A percentile compares a stretch with the other conserved stretches of the same genome.
Conservation (phyloP, 129 eudicot genomes). For the Escallonia herrerae region DNA sequence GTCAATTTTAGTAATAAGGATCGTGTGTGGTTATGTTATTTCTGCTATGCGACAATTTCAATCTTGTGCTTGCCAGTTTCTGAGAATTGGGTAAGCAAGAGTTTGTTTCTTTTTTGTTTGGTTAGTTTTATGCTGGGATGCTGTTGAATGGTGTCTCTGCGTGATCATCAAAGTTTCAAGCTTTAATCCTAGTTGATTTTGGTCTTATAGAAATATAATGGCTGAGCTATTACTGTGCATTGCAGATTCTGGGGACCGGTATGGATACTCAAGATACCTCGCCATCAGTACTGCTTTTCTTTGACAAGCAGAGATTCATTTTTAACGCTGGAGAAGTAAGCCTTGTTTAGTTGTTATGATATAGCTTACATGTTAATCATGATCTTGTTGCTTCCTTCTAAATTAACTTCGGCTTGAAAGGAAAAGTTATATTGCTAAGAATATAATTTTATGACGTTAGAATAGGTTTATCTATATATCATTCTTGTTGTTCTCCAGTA, state of each 20-base stretch:
- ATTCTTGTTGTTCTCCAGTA: too few species aligned
- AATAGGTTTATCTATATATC: too few species aligned
- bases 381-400: not conserved
- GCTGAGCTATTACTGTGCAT: not conserved
- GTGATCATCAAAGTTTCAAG: too few species aligned
- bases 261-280: slow-evolving; percentile 99
- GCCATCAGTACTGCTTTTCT: slow-evolving; percentile 83
- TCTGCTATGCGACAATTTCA: not conserved
- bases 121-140: too few species aligned
- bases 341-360: slow-evolving; percentile 4
- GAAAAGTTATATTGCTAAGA: too few species aligned
- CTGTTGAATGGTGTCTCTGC: too few species aligned
- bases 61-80: not conserved
- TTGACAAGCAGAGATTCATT: slow-evolving; percentile 81
- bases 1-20: not conserved
- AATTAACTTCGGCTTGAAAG: too few species aligned
- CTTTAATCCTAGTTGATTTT: too few species aligned
- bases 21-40: not conserved
- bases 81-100: too few species aligned
- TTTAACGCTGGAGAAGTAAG: slow-evolving; percentile 98
- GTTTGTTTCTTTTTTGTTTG: too few species aligned
- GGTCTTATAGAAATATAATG: too few species aligned
- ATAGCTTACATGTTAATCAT: not conserved
- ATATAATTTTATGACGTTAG: too few species aligned
- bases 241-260: slow-evolving; percentile 87